A percentile compares a stretch with the other conserved stretches of the same genome.
Conservation (phyloP, 1,139 yeast species). For the Suhomyces chickasaworum region DNA sequence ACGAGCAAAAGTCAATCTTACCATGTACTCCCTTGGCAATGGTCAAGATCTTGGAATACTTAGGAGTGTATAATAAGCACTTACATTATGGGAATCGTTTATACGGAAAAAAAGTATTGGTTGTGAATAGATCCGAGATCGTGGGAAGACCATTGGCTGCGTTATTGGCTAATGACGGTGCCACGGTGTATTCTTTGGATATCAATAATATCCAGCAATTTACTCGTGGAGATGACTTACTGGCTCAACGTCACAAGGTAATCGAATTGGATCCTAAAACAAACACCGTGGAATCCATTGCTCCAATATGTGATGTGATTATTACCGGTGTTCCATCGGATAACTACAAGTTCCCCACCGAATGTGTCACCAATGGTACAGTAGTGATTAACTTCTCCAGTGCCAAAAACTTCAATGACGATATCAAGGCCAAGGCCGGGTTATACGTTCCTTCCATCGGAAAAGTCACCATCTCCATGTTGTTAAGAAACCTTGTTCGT, state of each 20-base stretch:
- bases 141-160: conserved; percentile 98
- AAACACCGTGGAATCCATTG: conserved; percentile 56
- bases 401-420: conserved; percentile 80
- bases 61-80: conserved; percentile 81
- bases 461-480: conserved; percentile 93
- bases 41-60: conserved; percentile 86
- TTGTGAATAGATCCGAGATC: conserved; percentile 91
- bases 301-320: conserved; percentile 81
- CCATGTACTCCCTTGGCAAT: conserved; percentile 97
- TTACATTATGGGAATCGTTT: conserved; percentile 87
- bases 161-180: conserved; percentile 93
- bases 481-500: conserved; percentile 82
- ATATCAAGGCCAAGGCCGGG: conserved; percentile 81
- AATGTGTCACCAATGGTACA: conserved; percentile 80
- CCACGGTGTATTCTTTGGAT: conserved; percentile 91
- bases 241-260: conserved; percentile 81
- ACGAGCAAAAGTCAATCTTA: conserved; percentile 77
- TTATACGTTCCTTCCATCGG: conserved; percentile 95
- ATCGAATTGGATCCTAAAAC: conserved; percentile 58
- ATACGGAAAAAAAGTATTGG: conserved; percentile 87
- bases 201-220: conserved; percentile 84
- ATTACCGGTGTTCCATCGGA: conserved; percentile 94
- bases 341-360: conserved; percentile 80
- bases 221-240: conserved; percentile 91
- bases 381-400: conserved; percentile 89